phyloP scores from a whole-genome alignment of 139 green algal genomes.

The Trebouxia sp. region DNA sequence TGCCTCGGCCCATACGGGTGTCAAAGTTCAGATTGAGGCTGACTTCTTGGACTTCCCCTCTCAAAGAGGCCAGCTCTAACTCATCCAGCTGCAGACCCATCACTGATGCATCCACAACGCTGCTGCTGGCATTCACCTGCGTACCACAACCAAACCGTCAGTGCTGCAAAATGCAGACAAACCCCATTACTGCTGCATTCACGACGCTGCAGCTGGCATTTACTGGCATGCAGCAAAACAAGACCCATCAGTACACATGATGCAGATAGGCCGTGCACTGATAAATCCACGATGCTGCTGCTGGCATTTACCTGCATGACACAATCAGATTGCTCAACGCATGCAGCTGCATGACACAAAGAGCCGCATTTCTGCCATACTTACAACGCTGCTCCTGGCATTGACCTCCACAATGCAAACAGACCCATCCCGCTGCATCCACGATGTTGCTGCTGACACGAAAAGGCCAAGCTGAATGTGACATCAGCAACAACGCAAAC shows the following conservation, averaged over 20 bases:
- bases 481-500: too few relatives aligned
- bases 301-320: too few relatives aligned
- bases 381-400: too few relatives aligned
- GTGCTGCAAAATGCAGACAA: too few relatives aligned
- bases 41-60: slow-evolving; percentile 70
- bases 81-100: slow-evolving; percentile 79
- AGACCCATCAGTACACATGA: too few relatives aligned
- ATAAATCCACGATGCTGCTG: too few relatives aligned
- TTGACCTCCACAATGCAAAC: too few relatives aligned
- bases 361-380: too few relatives aligned
- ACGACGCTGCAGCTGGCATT: neutral
- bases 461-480: neutral
- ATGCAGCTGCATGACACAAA: too few relatives aligned
- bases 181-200: neutral
- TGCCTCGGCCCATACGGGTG: slow-evolving; percentile 52
- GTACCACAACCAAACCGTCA: neutral
- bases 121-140: slow-evolving; percentile 39
- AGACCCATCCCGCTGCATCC: neutral
- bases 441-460: neutral
- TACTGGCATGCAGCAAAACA: too few relatives aligned
- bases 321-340: too few relatives aligned
- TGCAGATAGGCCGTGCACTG: too few relatives aligned
- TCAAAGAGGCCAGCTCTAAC: slow-evolving; percentile 83
- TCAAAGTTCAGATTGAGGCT: slow-evolving; percentile 74
- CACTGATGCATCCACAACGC: slow-evolving; percentile 43